A percentile compares a stretch with the other conserved stretches of the same genome.
Conservation (phyloP, 371 early-diverging fungal species). For the Rhizopus arrhizus region DNA sequence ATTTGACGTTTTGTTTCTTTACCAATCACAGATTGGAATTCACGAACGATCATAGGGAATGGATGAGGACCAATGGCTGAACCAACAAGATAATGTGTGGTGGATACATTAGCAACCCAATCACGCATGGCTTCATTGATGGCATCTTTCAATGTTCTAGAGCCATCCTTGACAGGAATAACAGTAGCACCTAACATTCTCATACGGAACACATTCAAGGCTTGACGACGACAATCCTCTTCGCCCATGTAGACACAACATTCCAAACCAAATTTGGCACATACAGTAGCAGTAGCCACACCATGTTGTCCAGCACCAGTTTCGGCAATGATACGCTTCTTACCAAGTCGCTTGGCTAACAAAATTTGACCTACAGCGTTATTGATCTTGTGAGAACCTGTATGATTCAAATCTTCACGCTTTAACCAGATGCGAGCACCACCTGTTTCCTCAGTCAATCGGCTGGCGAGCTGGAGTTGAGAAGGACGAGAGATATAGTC, state of each 20-base stretch:
- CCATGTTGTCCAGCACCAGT: slow-evolving; percentile 99
- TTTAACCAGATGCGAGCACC: slow-evolving; percentile 97
- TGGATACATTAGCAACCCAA: slow-evolving; percentile 94
- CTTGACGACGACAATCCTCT: slow-evolving; percentile 93
- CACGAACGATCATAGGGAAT: slow-evolving; percentile 93
- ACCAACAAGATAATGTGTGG: slow-evolving; percentile 95
- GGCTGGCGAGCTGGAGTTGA: slow-evolving; percentile 82
- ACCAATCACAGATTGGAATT: slow-evolving; percentile 95
- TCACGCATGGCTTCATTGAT: slow-evolving; percentile 98
- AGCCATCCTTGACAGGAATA: slow-evolving; percentile 79
- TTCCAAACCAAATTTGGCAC: slow-evolving; percentile 96
- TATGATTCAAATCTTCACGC: slow-evolving; percentile 98
- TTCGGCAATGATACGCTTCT: slow-evolving; percentile 96
- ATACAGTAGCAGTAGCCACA: slow-evolving; percentile 97
- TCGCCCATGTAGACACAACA: slow-evolving; percentile 97
- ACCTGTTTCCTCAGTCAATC: slow-evolving; percentile 75
- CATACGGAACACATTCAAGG: slow-evolving; percentile 96
- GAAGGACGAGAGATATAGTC: slow-evolving; percentile 92
- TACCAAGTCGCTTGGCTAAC: slow-evolving; percentile 92
- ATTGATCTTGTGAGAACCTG: slow-evolving; percentile 98
- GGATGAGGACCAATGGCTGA: slow-evolving; percentile 96
- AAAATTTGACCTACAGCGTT: slow-evolving; percentile 95
- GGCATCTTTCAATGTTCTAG: slow-evolving; percentile 94
- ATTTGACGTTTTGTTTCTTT: slow-evolving; percentile 85
- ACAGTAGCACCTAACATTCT: slow-evolving; percentile 92